Base-by-base conservation (phyloP, 2,329 filamentous ascomycete genomes). In the Penicillium thymicola region DNA sequence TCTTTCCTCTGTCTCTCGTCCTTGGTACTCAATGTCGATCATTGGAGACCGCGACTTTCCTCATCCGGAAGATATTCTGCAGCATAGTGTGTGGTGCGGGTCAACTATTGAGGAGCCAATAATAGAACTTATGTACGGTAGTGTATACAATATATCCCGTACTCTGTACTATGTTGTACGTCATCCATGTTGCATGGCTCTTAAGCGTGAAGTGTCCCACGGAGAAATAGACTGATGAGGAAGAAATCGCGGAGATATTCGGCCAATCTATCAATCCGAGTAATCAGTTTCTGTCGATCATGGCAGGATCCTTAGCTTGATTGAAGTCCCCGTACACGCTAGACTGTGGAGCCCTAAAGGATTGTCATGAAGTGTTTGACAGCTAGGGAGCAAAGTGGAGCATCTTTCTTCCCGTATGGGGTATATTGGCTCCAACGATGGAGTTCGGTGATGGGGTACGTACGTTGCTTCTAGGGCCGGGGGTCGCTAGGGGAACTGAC, bases 351-450 rank as follows among this genome's bases (percentile, higher is more conserved):
- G 42, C 27, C 48, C 2, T 8, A 10, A 40, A 9, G 25, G 41
- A 34, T 46, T 55, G 48, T 30, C 34, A 51, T 46, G 48, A 27
- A 37, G 41, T 4, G 34, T 37, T 46, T 52, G 54, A 52, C 48
- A 55, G 53, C 28, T 28, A 46, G 41, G 28, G 34, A 36, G 28
- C 23, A 27, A 21, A 52, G 44, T 42, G 44, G 51, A 27, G 28
- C 13, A n/a, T 42, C 6, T 38, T 41, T 25, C 41, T 30, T 52
- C 28, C 27, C 27, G 13, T 21, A 49, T 27, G 23, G 37, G 21
- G 44, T 37, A 45, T 21, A 25, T 37, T 30, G 30, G 30, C 44
- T 54, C 44, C 37, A 42, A 32, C 13, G 28, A 32, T 49, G 44
- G 44, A 42, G 51, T 34, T 40, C 10, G 27, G n/a, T 14, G 9